Evolutionary conservation across 169 alveolate genomes (phyloP), one percentile per base, ranked within the genome.

Genomic region (Perkinsus marinus): DNA sequence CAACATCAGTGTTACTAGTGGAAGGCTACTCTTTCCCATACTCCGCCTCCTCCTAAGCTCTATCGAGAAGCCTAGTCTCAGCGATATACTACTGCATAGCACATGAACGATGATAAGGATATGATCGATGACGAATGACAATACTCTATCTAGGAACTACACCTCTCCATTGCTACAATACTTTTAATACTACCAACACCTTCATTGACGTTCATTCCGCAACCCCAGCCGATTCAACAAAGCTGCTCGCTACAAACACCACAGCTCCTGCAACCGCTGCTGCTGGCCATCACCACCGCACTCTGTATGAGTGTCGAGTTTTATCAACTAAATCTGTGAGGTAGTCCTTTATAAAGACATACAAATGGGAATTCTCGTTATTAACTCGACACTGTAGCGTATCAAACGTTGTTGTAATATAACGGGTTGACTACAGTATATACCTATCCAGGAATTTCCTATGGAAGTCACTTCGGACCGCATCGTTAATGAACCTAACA

Each of bases 391-490:
- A 3, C 19, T 41, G 79, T 5, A 57, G 79, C 36, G 34, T 13
- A 57, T 13, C 30, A 16, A 57, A 19, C 26, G 34, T 57, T 19
- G 34, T 2, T 57, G 79, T 57, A 26, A 57, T 30, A 57, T 2
- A 26, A 30, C 37, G 79, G 26, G 22, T 19, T 13, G 79, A 13
- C 79, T 57, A 93, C 89, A 34, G 91, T 34, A 97, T 95, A 90
- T 94, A 96, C 92, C 94, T 95, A 93, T 93, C 94, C 39, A 97
- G 90, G 92, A 96, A 96, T 68, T 95, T 95, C 91, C 95, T 94
- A 91, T 97, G 98, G 93, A 97, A 96, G 92, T 97, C 98, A 93
- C 97, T 95, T 92, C 98, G 95, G 34, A 96, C 98, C 46, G 97
- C 96, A 93, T 97, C 99, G 94, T 97, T 97, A 39, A 97, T 95